phyloP scores from a whole-genome alignment of 345 rosid genomes.

The Eucalyptus fibrosa region DNA sequence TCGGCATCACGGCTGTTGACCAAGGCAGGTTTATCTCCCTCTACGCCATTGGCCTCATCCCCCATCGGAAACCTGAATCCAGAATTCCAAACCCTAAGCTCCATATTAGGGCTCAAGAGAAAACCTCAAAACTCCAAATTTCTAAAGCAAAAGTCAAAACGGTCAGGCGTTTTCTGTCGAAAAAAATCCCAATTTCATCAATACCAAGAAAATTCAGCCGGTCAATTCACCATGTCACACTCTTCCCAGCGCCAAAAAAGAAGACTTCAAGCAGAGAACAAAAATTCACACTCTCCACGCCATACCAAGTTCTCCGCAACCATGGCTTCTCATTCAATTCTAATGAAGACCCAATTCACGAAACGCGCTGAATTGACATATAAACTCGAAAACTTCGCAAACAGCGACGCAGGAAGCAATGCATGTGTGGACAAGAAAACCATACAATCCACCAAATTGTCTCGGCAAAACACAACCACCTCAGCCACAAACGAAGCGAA shows the following conservation, averaged over 20 bases:
- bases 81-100: background rate
- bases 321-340: background rate
- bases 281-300: background rate
- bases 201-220: background rate
- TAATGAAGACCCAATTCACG: background rate
- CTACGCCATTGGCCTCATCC: background rate
- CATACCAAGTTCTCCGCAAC: background rate
- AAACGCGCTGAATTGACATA: background rate
- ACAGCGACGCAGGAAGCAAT: background rate
- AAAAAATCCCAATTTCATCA: background rate
- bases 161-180: background rate
- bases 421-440: background rate
- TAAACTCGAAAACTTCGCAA: background rate
- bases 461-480: background rate
- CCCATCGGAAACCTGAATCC: background rate
- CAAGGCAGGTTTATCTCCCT: background rate
- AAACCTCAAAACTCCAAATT: background rate
- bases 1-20: background rate
- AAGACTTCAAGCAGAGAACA: background rate
- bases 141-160: background rate
- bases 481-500: background rate
- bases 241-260: background rate
- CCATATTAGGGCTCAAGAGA: background rate
- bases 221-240: background rate
- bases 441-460: background rate